These are phyloP conservation scores for Pseudozyma flocculosa DNA, from an alignment of 1,284 basidiomycete genomes.

Conservation along the genomic window DNA sequence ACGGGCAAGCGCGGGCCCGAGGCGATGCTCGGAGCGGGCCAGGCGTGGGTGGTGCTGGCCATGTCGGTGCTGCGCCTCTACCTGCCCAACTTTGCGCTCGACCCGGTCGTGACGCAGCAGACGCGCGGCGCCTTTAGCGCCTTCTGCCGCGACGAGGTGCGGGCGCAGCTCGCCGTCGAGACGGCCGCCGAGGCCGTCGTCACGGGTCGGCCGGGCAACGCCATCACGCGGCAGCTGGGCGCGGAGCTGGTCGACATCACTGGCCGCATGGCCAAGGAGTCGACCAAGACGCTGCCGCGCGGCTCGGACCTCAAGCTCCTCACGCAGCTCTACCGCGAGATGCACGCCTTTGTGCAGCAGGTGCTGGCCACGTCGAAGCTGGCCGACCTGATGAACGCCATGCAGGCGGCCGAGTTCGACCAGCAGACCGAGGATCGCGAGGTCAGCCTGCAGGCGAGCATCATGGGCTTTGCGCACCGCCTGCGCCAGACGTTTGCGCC, in stretches of 20 bases:
- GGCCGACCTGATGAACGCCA: conserved; percentile 45
- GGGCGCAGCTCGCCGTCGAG: conserved; percentile 67
- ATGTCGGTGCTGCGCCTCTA: conserved; percentile 70
- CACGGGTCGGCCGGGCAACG: conserved; percentile 68
- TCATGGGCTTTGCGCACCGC: conserved; percentile 60
- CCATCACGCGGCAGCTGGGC: conserved; percentile 59
- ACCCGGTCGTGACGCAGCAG: conserved; percentile 74
- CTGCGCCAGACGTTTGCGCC: conserved; percentile 60
- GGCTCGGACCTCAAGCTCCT: conserved; percentile 66
- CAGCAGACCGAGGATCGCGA: conserved; percentile 44
- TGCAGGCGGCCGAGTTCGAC: conserved; percentile 8
- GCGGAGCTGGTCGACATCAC: conserved; percentile 35
- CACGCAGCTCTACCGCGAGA: conserved; percentile 78
- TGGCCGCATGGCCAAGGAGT: conserved; percentile 9
- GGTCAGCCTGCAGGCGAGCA: conserved; percentile 55
- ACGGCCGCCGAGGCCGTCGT: conserved; percentile 65
- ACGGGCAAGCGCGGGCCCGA: conserved; percentile 1
- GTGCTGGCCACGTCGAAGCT: conserved; percentile 40
- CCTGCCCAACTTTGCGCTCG: conserved; percentile 81
- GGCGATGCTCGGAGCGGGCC: conserved; percentile 59
- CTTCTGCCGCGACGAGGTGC: conserved; percentile 59
- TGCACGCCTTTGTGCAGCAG: conserved; percentile 57
- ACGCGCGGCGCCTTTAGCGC: conserved; percentile 64
- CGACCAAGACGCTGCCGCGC: conserved; percentile 13
- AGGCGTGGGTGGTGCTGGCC: conserved; percentile 70